A percentile compares a stretch with the other conserved stretches of the same genome.
Conservation (phyloP, 2,329 filamentous ascomycete genomes). For the Verticillium nubilum region DNA sequence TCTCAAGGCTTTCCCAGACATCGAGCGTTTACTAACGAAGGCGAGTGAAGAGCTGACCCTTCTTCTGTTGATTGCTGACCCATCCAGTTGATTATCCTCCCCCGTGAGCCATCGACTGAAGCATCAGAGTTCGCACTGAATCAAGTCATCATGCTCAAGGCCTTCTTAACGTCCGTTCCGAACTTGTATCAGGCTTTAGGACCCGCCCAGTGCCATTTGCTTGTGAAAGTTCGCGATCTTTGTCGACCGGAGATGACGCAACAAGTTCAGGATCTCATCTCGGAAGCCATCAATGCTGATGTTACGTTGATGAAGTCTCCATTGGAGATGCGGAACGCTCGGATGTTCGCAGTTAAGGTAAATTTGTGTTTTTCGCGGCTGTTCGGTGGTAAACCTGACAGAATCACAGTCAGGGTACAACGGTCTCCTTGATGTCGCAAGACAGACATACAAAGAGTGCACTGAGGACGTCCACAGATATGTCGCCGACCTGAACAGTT, state of each 20-base stretch:
- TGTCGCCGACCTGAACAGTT: slow-evolving; percentile 62
- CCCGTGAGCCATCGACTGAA: slow-evolving; percentile 58
- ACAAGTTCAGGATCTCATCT: slow-evolving; percentile 59
- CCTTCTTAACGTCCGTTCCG: slow-evolving; percentile 65
- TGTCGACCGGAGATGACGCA: slow-evolving; percentile 60
- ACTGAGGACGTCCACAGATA: slow-evolving; percentile 72
- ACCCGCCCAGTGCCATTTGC: slow-evolving; percentile 57
- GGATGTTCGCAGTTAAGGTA: slow-evolving; percentile 85
- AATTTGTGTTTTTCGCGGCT: slow-evolving; percentile 1
- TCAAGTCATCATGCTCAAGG: slow-evolving; percentile 80
- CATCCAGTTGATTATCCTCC: slow-evolving; percentile 67
- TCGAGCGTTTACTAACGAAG: slow-evolving; percentile 73
- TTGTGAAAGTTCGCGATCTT: slow-evolving; percentile 62
- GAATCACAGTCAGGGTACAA: slow-evolving; percentile 64
- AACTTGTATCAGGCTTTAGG: slow-evolving; percentile 63
- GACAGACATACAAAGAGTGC: slow-evolving; percentile 84
- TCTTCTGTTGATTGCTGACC: slow-evolving; percentile 10
- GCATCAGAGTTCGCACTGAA: slow-evolving; percentile 79
- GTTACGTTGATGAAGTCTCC: slow-evolving; percentile 72
- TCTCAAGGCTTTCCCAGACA: slow-evolving; percentile 70
- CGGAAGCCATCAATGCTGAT: slow-evolving; percentile 70
- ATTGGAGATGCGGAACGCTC: slow-evolving; percentile 81
- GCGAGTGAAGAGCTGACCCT: slow-evolving; percentile 31
- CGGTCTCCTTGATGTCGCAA: slow-evolving; percentile 80
- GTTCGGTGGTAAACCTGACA: slow-evolving; percentile 8